Percentiles rank a stretch among this genome's conserved stretches.
phyloP scores from a whole-genome alignment of 192 early-diverging fungal species.

The Spizellomyces sp. region DNA sequence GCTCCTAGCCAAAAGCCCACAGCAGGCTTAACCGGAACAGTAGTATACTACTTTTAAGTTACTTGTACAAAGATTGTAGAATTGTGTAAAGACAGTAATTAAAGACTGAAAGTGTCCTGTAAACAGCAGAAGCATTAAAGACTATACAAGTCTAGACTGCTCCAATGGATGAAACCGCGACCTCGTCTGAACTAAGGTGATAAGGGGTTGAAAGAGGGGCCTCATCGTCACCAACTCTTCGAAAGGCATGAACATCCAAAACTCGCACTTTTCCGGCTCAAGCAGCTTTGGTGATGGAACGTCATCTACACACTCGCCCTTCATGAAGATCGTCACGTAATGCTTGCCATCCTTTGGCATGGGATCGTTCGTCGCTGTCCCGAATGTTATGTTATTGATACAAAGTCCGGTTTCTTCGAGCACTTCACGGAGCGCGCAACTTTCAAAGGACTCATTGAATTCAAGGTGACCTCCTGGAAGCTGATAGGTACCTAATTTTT shows the following conservation, averaged over 20 bases:
- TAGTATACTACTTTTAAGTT: no score
- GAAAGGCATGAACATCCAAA: conserved; percentile 40
- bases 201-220: no score
- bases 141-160: no score
- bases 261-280: conserved; percentile 51
- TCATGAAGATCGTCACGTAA: conserved; percentile 62
- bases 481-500: conserved; percentile 36
- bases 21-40: no score
- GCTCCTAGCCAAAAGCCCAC: no score
- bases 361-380: conserved; percentile 56
- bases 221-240: conserved; percentile 16
- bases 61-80: no score
- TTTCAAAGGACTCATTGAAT: conserved; percentile 54
- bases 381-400: conserved; percentile 30
- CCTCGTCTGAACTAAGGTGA: no score
- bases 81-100: no score
- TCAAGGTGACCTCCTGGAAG: conserved; percentile 63
- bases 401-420: conserved; percentile 46
- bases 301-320: conserved; percentile 30
- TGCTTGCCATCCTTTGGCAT: conserved; percentile 52
- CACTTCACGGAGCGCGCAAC: conserved; percentile 47
- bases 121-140: no score
- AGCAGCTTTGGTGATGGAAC: conserved; percentile 34
- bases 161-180: no score
- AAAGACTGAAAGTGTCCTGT: no score